These are phyloP conservation scores for Pochonia chlamydosporia DNA, from an alignment of 2,329 filamentous ascomycete species.

Conservation along the genomic window DNA sequence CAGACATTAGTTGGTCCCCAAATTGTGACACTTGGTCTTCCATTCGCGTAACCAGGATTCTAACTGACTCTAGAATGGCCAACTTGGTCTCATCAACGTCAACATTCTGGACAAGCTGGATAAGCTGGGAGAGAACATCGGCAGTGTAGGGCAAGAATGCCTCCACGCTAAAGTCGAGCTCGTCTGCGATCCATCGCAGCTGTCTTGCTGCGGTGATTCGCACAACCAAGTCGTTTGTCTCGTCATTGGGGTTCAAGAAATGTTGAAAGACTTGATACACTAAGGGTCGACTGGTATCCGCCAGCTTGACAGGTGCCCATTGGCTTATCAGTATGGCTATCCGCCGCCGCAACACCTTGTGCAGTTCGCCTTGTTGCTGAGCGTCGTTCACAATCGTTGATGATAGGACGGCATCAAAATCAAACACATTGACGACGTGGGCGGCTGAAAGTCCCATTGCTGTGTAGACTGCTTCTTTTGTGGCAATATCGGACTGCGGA, in stretches of 20 bases:
- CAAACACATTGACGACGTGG: conserved; percentile 65
- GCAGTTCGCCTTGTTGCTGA: conserved; percentile 55
- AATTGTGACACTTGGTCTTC: conserved; percentile 64
- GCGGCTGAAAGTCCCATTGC: conserved; percentile 82
- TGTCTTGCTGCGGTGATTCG: conserved; percentile 85
- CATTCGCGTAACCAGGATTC: conserved; percentile 73
- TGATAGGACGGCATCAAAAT: conserved; percentile 77
- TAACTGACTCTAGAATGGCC: conserved; percentile 80
- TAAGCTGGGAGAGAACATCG: conserved; percentile 64
- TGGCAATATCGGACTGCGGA: conserved; percentile 61
- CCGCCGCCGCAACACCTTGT: conserved; percentile 78
- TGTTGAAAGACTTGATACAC: conserved; percentile 89
- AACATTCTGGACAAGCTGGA: conserved; percentile 72
- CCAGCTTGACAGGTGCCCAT: conserved; percentile 78
- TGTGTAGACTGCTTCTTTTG: conserved; percentile 92
- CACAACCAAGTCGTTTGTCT: conserved; percentile 84
- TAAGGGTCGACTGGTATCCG: conserved; percentile 60
- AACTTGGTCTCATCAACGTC: conserved; percentile 85
- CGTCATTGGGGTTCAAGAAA: conserved; percentile 70
- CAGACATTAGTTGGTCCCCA: conserved; percentile 74
- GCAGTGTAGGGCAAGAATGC: conserved; percentile 73
- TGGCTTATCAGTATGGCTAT: conserved; percentile 85
- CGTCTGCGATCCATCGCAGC: conserved; percentile 73
- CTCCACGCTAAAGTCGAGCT: conserved; percentile 72
- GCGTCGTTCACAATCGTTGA: conserved; percentile 74